A percentile compares a stretch with the other conserved stretches of the same genome.
Conservation (phyloP, 352 stramenopile species). For the Globisporangium splendens region DNA sequence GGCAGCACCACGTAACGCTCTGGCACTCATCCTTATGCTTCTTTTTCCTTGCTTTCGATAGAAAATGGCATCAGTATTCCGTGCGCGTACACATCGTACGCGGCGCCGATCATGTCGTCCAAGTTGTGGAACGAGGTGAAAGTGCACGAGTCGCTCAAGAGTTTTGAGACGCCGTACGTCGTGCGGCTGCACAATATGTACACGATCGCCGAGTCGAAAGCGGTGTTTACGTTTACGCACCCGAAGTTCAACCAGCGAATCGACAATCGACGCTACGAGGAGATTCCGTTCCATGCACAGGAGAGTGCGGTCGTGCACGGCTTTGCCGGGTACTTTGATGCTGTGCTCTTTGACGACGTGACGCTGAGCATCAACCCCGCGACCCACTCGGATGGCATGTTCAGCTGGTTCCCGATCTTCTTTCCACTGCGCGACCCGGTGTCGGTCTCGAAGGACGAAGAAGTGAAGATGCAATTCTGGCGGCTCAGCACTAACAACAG, state of each 20-base stretch:
- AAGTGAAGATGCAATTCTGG: constrained; percentile 92
- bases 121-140: constrained; percentile 92
- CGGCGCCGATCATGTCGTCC: constrained; percentile 93
- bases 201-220: constrained; percentile 77
- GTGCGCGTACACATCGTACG: constrained; percentile 91
- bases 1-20: too few species aligned
- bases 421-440: constrained; percentile 94
- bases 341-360: constrained; percentile 92
- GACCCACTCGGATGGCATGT: constrained; percentile 97
- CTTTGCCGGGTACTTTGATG: constrained; percentile 96
- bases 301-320: constrained; percentile 88
- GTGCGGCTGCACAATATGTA: constrained; percentile 93
- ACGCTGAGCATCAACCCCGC: constrained; percentile 94
- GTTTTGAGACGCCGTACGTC: constrained; percentile 97
- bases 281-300: constrained; percentile 50
- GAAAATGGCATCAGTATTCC: constrained; percentile 89
- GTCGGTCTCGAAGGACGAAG: constrained; percentile 71
- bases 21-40: background rate
- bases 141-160: constrained; percentile 65
- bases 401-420: constrained; percentile 99
- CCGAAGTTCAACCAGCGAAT: constrained; percentile 71
- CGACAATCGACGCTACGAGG: constrained; percentile 79
- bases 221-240: constrained; percentile 94
- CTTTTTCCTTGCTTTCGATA: constrained; percentile 10
- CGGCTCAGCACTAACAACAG: constrained; percentile 79